These are phyloP conservation scores for Monascus purpureus DNA, from an alignment of 495 filamentous ascomycete genomes.

Conservation along the genomic window DNA sequence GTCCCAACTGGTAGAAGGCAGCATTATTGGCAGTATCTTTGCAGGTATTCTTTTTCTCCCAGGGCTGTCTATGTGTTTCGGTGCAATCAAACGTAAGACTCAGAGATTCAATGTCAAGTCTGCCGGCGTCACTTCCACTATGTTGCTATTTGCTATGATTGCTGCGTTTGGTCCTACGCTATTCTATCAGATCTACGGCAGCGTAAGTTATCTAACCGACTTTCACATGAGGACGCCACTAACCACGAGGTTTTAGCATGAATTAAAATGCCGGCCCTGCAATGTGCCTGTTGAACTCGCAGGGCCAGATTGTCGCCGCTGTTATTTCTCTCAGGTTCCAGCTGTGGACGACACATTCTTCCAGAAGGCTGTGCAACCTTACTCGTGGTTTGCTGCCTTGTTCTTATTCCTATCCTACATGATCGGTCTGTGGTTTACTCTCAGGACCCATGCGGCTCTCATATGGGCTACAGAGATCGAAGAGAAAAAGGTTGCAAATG, in stretches of 20 bases:
- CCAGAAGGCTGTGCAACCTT: slow-evolving; percentile 76
- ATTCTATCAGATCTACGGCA: slow-evolving; percentile 99
- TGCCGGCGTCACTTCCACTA: slow-evolving; percentile 93
- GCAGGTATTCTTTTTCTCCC: slow-evolving; percentile 92
- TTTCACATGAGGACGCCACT: slow-evolving; percentile 7
- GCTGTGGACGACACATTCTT: slow-evolving; percentile 79
- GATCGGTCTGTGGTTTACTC: slow-evolving; percentile 90
- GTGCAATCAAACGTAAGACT: slow-evolving; percentile 93
- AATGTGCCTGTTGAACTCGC: slow-evolving; percentile 27
- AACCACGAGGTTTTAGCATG: slow-evolving; percentile 44
- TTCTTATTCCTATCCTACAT: slow-evolving; percentile 87
- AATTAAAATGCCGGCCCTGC: slow-evolving; percentile 80
- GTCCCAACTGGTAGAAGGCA: slow-evolving; percentile 83
- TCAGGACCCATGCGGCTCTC: slow-evolving; percentile 88
- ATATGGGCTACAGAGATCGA: slow-evolving; percentile 88
- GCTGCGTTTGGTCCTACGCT: slow-evolving; percentile 94
- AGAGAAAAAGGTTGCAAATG: slow-evolving; percentile 55
- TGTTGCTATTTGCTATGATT: slow-evolving; percentile 94
- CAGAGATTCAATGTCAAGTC: slow-evolving; percentile 97
- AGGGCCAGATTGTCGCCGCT: slow-evolving; percentile 68
- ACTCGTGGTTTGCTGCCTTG: slow-evolving; percentile 73
- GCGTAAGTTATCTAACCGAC: slow-evolving; percentile 37
- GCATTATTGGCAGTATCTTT: slow-evolving; percentile 94
- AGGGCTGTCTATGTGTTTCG: slow-evolving; percentile 98
- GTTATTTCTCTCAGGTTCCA: slow-evolving; percentile 86